phyloP scores from a whole-genome alignment of 1,284 basidiomycete genomes.

The Rhodotorula sp. region DNA sequence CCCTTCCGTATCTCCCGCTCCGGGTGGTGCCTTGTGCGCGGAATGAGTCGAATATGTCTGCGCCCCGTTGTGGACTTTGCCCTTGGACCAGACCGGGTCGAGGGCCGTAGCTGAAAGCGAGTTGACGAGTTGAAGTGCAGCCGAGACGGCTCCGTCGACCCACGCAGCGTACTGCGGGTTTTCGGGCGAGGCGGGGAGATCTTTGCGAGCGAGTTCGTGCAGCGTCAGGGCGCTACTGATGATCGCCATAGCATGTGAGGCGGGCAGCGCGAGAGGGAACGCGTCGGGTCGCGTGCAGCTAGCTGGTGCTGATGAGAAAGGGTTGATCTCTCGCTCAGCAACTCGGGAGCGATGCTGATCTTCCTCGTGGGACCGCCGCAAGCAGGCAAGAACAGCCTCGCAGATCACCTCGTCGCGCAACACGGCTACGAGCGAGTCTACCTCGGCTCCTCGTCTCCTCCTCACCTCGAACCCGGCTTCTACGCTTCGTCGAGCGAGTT shows the following conservation, averaged over 20 bases:
- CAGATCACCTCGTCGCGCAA: conserved; percentile 63
- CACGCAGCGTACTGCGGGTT: background rate
- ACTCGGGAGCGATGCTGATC: conserved; percentile 62
- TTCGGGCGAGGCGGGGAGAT: background rate
- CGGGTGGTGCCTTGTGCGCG: background rate
- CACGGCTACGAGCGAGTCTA: conserved; percentile 54
- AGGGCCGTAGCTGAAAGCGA: conserved; percentile 1
- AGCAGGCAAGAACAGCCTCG: conserved; percentile 75
- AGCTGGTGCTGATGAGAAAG: no score
- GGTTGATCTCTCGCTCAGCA: background rate
- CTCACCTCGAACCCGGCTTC: conserved; percentile 29
- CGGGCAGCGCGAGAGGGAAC: background rate
- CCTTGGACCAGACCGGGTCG: background rate
- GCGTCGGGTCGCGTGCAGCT: no score
- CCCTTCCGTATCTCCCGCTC: background rate
- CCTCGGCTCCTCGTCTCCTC: conserved; percentile 5
- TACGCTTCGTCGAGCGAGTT: conserved; percentile 62
- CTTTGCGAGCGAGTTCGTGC: background rate
- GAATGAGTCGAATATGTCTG: conserved; percentile 4
- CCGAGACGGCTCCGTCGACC: background rate
- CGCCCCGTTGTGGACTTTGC: background rate
- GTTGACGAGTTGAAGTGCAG: conserved; percentile 1
- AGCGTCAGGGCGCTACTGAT: background rate
- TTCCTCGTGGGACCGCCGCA: conserved; percentile 78
- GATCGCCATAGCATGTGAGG: background rate